Base-by-base conservation (phyloP, 176 grass and related monocot species). In the Oryza nivara region DNA sequence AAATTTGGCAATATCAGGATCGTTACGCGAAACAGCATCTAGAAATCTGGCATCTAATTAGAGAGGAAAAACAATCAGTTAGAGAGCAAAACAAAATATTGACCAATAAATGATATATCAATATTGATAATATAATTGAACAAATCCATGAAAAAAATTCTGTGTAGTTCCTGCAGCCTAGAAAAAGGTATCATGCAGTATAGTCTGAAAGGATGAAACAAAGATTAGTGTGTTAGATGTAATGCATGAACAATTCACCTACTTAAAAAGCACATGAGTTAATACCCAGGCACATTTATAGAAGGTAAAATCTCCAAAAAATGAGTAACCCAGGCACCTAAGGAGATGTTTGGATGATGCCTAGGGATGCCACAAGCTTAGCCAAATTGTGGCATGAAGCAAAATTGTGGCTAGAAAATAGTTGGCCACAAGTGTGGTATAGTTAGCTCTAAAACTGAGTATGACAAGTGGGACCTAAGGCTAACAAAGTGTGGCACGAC, bases 1-100 rank as follows among this genome's bases (percentile, higher is more conserved):
- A 88, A 93, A 98, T 88, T 87, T 93, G 63, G 95, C 80, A 95
- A 95, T 83, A 92, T 95, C 84, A 77, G 91, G 85, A 84, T 93
- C 89, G 61, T 86, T 87, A 89, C 70, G 88, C 82, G 82, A 74
- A 75, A 98, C 73, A 82, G 95, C 92, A 86, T 98, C 88, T 54
- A 87, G 67, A 84, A 98, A 82, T 83, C 87, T 85, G 20, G 16
- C 86, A 91, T 98, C 95, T 98, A 94, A 56, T 68, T 85, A 94
- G 71, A 86, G 25, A 60, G 56, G 54, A 78, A 91, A 84, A 86
- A 36, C 65, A 38, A 82, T 63, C 77, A 68, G 65, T 94, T 65
- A 84, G 76, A 46, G 45, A 70, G 12, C 34, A 74, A 80, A 67
- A 68, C 75, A 48, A 7, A 84, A 64, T 51, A 60, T 45, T 48